Base-by-base conservation (phyloP, 2,329 filamentous ascomycete genomes). In the Nigrospora sphaerica region DNA sequence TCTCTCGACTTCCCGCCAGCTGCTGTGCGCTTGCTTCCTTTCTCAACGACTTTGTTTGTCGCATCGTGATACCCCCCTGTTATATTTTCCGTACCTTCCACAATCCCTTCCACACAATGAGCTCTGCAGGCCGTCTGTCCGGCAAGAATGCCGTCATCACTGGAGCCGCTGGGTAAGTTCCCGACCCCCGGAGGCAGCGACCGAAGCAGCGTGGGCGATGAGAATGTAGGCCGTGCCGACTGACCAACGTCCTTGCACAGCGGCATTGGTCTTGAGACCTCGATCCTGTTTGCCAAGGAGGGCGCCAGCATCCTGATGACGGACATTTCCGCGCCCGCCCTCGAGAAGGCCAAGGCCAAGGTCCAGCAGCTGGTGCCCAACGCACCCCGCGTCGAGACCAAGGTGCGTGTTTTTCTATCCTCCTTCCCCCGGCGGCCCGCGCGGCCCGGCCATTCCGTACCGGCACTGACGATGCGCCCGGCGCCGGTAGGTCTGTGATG, bases 251-350 rank as follows among this genome's bases (percentile, higher is more conserved):
- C 23, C 23, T 28, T 28, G 18, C 33, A 18, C 60, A 91, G 91
- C 61, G 91, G 91, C 61, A 96, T 96, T 61, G 91, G 91, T 54
- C 85, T 96, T 42, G 90, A 96, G 72, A 95, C 91, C 2, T 80
- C 80, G 46, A 91, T 96, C 56, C 85, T 95, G 49, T 95, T 96
- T 62, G 85, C 84, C 49, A 86, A 86, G 53, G 91, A 96, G 72
- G 91, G 90, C 51, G 91, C 89, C 60, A 85, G 80, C 51, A 81
- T 96, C 47, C 72, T 95, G 54, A 83, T 96, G 80, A 80, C 86
- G 50, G 91, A 96, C 62, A 88, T 95, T 56, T 92, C 88, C 5
- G 78, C 75, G 39, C 80, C 83, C 6, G 88, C 88, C 2, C 80
- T 95, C 35, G 84, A 86, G 49, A 88, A 83, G 63, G 89, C 88